Conservation (phyloP, 2,329 filamentous ascomycete genomes). For the Fulvia fulva region DNA sequence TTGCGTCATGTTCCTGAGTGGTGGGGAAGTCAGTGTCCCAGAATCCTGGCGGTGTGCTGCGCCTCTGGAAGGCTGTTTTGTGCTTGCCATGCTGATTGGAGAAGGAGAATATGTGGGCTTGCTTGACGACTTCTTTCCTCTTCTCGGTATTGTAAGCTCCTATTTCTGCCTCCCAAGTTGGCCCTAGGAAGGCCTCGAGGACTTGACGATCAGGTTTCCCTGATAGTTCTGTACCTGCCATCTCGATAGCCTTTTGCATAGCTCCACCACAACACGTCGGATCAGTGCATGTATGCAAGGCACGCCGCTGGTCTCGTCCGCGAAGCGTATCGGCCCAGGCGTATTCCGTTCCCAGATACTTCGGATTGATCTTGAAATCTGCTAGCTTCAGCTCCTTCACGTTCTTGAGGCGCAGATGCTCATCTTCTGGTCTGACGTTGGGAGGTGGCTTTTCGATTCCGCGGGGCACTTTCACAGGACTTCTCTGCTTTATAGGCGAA, state of each 20-base stretch:
- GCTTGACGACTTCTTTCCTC: slow-evolving; percentile 63
- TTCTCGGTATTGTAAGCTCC: slow-evolving; percentile 42
- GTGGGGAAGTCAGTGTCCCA: slow-evolving; percentile 87
- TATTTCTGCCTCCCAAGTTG: slow-evolving; percentile 23
- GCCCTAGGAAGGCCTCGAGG: slow-evolving; percentile 28
- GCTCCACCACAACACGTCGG: slow-evolving; percentile 71
- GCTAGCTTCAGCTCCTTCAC: slow-evolving; percentile 56
- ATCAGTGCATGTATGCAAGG: slow-evolving; percentile 69
- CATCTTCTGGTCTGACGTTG: slow-evolving; percentile 31
- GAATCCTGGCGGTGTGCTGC: slow-evolving; percentile 75
- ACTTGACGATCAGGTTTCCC: slow-evolving; percentile 27
- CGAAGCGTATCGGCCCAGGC: slow-evolving; percentile 74
- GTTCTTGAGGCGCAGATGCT: slow-evolving; percentile 56
- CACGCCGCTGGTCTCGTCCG: slow-evolving; percentile 63
- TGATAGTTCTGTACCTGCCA: slow-evolving; percentile 21
- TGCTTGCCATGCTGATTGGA: slow-evolving; percentile 76
- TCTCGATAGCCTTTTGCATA: slow-evolving; percentile 62
- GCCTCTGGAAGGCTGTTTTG: slow-evolving; percentile 67
- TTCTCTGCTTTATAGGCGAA: slow-evolving; percentile 3
- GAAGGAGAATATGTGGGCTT: slow-evolving; percentile 69
- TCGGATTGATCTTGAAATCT: slow-evolving; percentile 80
- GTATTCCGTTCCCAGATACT: slow-evolving; percentile 66
- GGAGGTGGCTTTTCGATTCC: slow-evolving; percentile 22
- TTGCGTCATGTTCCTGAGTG: slow-evolving; percentile 71
- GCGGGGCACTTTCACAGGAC: neutral